Base-by-base conservation (phyloP, 148 eudicot species). In the Persicaria tinctoria region DNA sequence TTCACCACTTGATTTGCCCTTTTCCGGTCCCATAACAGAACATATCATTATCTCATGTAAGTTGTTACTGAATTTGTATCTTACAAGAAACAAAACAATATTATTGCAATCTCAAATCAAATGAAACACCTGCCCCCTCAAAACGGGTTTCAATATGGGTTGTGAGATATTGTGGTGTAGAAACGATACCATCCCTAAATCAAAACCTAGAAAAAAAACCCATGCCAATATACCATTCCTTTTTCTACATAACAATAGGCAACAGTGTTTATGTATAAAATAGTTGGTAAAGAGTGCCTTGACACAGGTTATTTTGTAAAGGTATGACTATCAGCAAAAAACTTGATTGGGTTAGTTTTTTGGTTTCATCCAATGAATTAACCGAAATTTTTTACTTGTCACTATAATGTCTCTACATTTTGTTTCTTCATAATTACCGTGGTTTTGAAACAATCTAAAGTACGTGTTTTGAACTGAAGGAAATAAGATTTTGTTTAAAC, bases 301-400 rank as follows among this genome's bases (percentile, higher is more conserved):
- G 68, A 8, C 68, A 62, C 6, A 45, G n/a, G 32, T 13, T 88
- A 97, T 79, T 78, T 88, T 59, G 99, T 92, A 85, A 83, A 74
- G 97, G 99, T 94, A 54, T 76, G 82, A 57, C 74, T 81, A 78
- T 76, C 71, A 64, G 47, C 32, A 54, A 5, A 32, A 32, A 12
- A n/a, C 47, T 66, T 14, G 38, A 73, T 56, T 63, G n/a, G 68
- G n/a, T 10, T 41, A 46, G 46, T 74, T 51, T 20, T 64, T 44
- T 46, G 47, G 12, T 8, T 38, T 44, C 41, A 66, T 66, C 17
- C 9, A 66, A 66, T 66, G 7, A 41, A 11, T 38, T 41, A 23
- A 63, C 27, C n/a, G 45, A 23, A 73, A 20, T n/a, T 23, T 12
- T 72, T 47, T 4, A 17, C 6, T 32, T 76, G 68, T 74, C 5